Base-by-base conservation (phyloP, 148 eudicot species). In the Vaccinium macrocarpon region DNA sequence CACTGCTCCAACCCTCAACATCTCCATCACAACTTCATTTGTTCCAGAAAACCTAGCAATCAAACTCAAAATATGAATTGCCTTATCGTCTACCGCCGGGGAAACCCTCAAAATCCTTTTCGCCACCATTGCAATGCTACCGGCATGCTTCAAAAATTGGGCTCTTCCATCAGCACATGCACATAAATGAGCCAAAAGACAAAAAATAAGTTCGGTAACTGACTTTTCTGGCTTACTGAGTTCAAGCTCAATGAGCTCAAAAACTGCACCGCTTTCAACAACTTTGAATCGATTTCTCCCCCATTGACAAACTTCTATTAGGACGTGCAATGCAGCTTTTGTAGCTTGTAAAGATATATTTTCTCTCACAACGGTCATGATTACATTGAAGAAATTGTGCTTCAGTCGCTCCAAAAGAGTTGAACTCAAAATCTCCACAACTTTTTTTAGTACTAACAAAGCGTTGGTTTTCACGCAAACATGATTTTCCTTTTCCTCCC, bases 111-210 rank as follows among this genome's bases (percentile, higher is more conserved):
- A 62, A 1, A 91, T 76, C 87, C 91, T 82, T 66, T 90, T 91
- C 18, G 98, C 79, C 57, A 90, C 88, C 57, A 92, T 13, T 0
- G 95, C 95, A 0, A 93, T 70, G 8, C 87, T 87, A 0, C 90
- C 93, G 0, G 92, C 88, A 76, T 95, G 97, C 49, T 77, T 89
- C 32, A 93, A 48, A 5, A 95, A 81, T 53, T 90, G 86, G 23
- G 90, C 94, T 82, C 98, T 80, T 7, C 98, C 98, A 13, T 95
- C 94, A 0, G 98, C 98, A 8, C 90, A 89, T 0, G 88, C 68
- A 78, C 97, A 95, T 57, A 95, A 52, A 12, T 88, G 91, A 56
- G 92, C 94, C 85, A 95, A 59, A 1, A 95, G 83, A 42, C 88
- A 80, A 68, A 93, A 89, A 4, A 85, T 71, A 1, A 95, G 62